These are phyloP conservation scores for Cryptococcus sp. DNA, from an alignment of 1,284 basidiomycete species.

Conservation along the genomic window DNA sequence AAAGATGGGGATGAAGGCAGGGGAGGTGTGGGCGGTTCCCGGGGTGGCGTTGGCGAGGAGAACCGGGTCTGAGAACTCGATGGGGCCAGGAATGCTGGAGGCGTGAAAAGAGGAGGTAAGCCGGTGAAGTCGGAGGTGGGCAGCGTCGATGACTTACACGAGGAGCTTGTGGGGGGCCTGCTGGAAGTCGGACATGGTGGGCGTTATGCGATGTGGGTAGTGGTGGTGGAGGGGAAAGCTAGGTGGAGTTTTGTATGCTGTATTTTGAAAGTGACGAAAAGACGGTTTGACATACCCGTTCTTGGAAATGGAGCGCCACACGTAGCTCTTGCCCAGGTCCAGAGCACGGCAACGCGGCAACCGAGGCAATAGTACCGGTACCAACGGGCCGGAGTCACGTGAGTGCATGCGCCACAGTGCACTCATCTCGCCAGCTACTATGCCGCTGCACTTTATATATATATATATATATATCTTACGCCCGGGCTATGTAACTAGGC, in stretches of 20 bases:
- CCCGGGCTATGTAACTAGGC: no score
- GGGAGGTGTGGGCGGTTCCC: slow-evolving; percentile 83
- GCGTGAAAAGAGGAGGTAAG: background rate
- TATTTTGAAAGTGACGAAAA: background rate
- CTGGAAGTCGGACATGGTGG: slow-evolving; percentile 29
- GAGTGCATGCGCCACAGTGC: no score
- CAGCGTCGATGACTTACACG: slow-evolving; percentile 30
- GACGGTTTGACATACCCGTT: background rate
- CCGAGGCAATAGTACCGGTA: no score
- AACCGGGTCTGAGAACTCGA: slow-evolving; percentile 50
- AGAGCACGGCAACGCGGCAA: no score
- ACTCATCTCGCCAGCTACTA: no score
- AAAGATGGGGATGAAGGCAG: slow-evolving; percentile 85
- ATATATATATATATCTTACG: no score
- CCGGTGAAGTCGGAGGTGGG: background rate
- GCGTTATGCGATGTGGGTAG: background rate
- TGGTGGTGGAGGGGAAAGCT: background rate
- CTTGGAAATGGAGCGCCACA: no score
- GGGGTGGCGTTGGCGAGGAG: slow-evolving; percentile 55
- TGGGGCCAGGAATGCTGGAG: slow-evolving; percentile 49
- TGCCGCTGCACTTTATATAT: no score
- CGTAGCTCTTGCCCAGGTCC: no score
- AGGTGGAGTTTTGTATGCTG: background rate
- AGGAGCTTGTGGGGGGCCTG: slow-evolving; percentile 50
- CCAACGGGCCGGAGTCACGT: no score